phyloP scores from a whole-genome alignment of 2,329 filamentous ascomycete genomes.

The Hyphodiscus sp. region DNA sequence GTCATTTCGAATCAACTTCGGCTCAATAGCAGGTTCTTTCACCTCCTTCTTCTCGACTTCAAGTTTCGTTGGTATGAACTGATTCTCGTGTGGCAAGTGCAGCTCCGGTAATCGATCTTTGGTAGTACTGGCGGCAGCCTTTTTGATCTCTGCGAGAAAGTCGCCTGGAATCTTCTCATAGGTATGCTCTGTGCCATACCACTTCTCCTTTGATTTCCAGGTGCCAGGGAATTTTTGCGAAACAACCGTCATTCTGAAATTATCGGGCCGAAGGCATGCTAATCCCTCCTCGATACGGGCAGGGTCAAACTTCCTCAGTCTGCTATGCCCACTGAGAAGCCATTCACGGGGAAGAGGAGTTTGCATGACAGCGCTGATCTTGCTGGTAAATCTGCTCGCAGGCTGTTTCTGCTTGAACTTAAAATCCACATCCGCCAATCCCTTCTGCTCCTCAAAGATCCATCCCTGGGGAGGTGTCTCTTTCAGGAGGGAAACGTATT shows the following conservation, averaged over 20 bases:
- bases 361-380: slow-evolving; percentile 83
- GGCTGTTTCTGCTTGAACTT: slow-evolving; percentile 90
- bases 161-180: slow-evolving; percentile 71
- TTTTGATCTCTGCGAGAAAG: slow-evolving; percentile 64
- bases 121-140: slow-evolving; percentile 52
- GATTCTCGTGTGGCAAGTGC: slow-evolving; percentile 86
- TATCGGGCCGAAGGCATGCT: slow-evolving; percentile 72
- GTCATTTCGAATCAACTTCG: slow-evolving; percentile 81
- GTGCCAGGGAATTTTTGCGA: slow-evolving; percentile 77
- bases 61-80: slow-evolving; percentile 89
- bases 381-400: slow-evolving; percentile 83
- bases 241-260: slow-evolving; percentile 78
- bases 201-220: slow-evolving; percentile 87
- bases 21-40: slow-evolving; percentile 64
- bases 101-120: slow-evolving; percentile 61
- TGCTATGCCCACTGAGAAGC: slow-evolving; percentile 73
- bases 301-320: slow-evolving; percentile 74
- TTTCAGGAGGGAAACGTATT: slow-evolving; percentile 80
- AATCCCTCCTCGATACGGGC: slow-evolving; percentile 69
- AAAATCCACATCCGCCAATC: slow-evolving; percentile 88
- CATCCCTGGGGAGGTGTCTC: slow-evolving; percentile 79
- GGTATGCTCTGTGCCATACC: slow-evolving; percentile 95
- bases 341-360: slow-evolving; percentile 79
- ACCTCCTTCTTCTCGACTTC: slow-evolving; percentile 93
- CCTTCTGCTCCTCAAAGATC: slow-evolving; percentile 90